Conservation (phyloP, 163 green algal genomes). For the Scenedesmus sp. region DNA sequence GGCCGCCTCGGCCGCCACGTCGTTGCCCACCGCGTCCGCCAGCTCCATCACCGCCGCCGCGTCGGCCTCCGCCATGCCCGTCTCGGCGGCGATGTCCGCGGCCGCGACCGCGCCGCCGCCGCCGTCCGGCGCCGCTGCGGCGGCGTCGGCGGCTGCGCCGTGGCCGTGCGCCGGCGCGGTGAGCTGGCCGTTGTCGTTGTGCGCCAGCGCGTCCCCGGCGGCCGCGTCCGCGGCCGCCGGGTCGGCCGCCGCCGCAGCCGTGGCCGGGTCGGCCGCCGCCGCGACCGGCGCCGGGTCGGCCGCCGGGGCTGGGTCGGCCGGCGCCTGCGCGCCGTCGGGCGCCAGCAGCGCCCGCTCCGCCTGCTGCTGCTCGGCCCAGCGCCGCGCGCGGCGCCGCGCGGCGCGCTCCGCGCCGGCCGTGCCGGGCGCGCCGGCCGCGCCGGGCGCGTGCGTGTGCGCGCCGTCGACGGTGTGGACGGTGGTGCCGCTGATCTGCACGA, state of each 20-base stretch:
- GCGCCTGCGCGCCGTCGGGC: background rate
- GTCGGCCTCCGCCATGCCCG: background rate
- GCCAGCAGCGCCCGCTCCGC: background rate
- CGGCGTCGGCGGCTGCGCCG: background rate
- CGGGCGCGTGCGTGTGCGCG: background rate
- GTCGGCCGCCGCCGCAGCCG: background rate
- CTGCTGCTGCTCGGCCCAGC: background rate
- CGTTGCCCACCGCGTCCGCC: background rate
- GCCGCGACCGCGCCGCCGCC: too few species aligned
- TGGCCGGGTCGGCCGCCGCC: background rate
- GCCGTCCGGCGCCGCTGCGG: background rate
- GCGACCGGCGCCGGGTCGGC: too few species aligned
- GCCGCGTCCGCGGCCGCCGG: background rate
- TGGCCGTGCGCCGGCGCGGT: background rate
- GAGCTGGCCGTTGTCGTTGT: conserved; percentile 18
- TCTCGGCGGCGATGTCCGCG: background rate
- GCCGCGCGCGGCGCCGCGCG: background rate
- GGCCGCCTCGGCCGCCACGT: background rate
- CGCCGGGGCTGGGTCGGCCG: background rate
- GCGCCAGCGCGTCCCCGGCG: background rate
- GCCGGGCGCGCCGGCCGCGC: background rate
- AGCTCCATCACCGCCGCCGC: background rate
- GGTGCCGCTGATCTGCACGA: background rate
- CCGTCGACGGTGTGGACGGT: background rate
- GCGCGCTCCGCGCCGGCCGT: background rate